These are phyloP conservation scores for Euphorbia celastroides DNA, from an alignment of 441 rosid genomes.

Conservation along the genomic window DNA sequence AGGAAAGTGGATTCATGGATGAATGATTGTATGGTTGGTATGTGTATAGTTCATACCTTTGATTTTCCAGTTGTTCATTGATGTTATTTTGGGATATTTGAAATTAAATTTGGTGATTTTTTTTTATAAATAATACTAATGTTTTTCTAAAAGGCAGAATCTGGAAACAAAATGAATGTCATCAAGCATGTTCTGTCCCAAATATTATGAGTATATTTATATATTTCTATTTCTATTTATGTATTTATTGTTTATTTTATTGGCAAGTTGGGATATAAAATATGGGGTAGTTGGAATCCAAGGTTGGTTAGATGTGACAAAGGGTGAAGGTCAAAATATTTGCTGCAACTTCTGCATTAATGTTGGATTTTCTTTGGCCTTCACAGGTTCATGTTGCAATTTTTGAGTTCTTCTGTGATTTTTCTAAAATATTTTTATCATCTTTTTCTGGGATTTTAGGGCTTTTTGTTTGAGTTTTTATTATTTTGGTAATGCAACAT, in stretches of 20 bases:
- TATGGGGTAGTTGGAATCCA: conserved; percentile 25
- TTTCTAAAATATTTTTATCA: no score
- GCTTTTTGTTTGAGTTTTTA: background rate
- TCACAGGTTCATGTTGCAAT: background rate
- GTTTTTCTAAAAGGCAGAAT: background rate
- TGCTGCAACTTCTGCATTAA: background rate
- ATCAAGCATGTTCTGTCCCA: background rate
- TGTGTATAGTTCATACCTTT: conserved; percentile 28
- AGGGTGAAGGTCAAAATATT: background rate
- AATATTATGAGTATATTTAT: background rate
- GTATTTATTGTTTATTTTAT: no score
- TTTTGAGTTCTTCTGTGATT: no score
- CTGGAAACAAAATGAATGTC: background rate
- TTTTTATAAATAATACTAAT: conserved; percentile 16
- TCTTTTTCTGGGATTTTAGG: background rate
- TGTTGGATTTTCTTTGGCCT: conserved; percentile 3
- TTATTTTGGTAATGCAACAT: background rate
- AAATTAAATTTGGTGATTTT: conserved; percentile 28
- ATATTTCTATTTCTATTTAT: no score
- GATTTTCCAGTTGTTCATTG: conserved; percentile 10
- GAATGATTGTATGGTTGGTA: background rate
- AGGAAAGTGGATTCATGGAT: no score
- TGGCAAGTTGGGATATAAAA: background rate
- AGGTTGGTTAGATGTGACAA: conserved; percentile 15
- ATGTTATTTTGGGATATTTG: conserved; percentile 16